phyloP scores from a whole-genome alignment of 2,329 filamentous ascomycete species.

The Alternaria novae-zelandiae region DNA sequence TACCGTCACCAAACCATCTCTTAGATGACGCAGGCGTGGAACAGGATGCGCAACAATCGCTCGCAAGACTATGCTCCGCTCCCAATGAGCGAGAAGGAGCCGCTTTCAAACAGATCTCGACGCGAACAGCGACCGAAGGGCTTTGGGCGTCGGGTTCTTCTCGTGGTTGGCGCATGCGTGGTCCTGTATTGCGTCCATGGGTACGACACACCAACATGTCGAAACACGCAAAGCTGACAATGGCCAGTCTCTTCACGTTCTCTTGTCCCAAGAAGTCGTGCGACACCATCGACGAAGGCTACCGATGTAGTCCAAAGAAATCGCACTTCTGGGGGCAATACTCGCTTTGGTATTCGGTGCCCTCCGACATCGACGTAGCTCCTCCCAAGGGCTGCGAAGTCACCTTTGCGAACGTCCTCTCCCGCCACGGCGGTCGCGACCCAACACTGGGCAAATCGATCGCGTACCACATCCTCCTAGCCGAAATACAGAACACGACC shows the following conservation, averaged over 20 bases:
- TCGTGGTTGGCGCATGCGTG: conserved; percentile 23
- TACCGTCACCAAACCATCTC: not conserved
- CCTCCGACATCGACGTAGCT: conserved; percentile 66
- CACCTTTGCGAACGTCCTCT: conserved; percentile 81
- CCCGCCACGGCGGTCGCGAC: conserved; percentile 83
- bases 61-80: conserved; percentile 35
- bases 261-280: conserved; percentile 49
- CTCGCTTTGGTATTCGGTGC: conserved; percentile 80
- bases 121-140: conserved; percentile 14
- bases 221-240: conserved; percentile 13
- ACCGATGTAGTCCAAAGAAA: conserved; percentile 66
- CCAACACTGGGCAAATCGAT: conserved; percentile 73
- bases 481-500: conserved; percentile 66
- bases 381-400: conserved; percentile 73
- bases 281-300: conserved; percentile 63
- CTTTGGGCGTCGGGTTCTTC: conserved; percentile 22
- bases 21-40: conserved; percentile 37
- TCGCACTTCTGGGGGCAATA: conserved; percentile 85
- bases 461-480: conserved; percentile 68
- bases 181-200: conserved; percentile 32
- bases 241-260: conserved; percentile 22
- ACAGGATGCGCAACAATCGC: conserved; percentile 33
- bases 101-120: conserved; percentile 23
- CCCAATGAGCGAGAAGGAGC: conserved; percentile 41
- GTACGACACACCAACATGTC: conserved; percentile 19